phyloP scores from a whole-genome alignment of 2,329 filamentous ascomycete genomes.

The Ceratocystis diversiconidia region DNA sequence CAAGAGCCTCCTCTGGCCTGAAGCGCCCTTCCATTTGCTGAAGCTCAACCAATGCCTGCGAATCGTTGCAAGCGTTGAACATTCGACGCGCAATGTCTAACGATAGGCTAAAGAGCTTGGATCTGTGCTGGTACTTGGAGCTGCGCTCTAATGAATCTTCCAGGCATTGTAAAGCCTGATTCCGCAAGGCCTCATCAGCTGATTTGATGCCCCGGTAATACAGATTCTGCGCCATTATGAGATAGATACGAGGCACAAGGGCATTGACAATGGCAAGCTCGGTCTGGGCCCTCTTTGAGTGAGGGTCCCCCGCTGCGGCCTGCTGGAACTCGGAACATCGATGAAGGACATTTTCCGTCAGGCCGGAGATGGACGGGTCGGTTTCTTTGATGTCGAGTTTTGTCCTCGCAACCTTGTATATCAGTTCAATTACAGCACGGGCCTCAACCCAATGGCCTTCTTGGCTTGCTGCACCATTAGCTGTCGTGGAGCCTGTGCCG shows the following conservation, averaged over 20 bases:
- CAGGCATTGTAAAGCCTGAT: background rate
- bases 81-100: background rate
- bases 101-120: background rate
- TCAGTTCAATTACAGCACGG: background rate
- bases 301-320: background rate
- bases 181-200: background rate
- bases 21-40: background rate
- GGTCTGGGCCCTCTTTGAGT: background rate
- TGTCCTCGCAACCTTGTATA: background rate
- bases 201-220: conserved; percentile 1
- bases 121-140: background rate
- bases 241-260: background rate
- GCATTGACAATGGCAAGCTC: background rate
- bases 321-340: background rate
- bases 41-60: background rate
- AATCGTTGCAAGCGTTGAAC: background rate
- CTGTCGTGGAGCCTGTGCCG: background rate
- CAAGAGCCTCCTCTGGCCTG: background rate
- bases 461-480: background rate
- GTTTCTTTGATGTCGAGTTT: conserved; percentile 2
- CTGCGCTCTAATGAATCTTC: background rate
- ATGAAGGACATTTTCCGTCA: background rate
- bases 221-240: conserved; percentile 1
- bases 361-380: background rate
- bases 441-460: background rate